These are phyloP conservation scores for Myriosclerotinia scirpicola DNA, from an alignment of 2,329 filamentous ascomycete genomes.

Conservation along the genomic window DNA sequence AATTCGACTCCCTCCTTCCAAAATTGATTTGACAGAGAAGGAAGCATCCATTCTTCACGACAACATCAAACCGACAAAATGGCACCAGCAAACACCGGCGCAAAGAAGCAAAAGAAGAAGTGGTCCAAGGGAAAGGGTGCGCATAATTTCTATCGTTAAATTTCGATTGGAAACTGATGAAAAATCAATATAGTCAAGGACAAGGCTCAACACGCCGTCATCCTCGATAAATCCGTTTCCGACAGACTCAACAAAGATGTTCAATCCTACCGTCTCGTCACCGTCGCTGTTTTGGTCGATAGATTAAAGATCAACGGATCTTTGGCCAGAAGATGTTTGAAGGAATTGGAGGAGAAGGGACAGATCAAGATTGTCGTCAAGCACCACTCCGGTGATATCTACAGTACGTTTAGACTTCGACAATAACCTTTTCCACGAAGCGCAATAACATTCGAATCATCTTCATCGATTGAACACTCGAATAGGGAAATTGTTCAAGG, in stretches of 20 bases:
- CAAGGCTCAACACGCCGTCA: slow-evolving; percentile 99
- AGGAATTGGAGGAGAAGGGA: slow-evolving; percentile 95
- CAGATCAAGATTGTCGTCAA: slow-evolving; percentile 96
- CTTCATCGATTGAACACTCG: too few species aligned
- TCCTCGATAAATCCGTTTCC: slow-evolving; percentile 95
- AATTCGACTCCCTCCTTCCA: slow-evolving; percentile 23
- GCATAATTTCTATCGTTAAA: slow-evolving; percentile 34
- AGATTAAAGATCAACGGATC: slow-evolving; percentile 99
- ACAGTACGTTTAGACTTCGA: slow-evolving; percentile 61
- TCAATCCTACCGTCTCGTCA: slow-evolving; percentile 99
- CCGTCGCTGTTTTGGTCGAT: slow-evolving; percentile 97
- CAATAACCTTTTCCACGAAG: not conserved
- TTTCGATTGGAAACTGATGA: slow-evolving; percentile 15
- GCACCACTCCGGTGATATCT: slow-evolving; percentile 98
- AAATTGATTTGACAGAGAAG: slow-evolving; percentile 15
- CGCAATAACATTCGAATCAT: not conserved
- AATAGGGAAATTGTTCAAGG: not conserved
- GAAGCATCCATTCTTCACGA: slow-evolving; percentile 20
- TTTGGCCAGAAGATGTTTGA: slow-evolving; percentile 83
- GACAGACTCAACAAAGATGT: slow-evolving; percentile 99
- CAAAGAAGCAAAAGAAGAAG: slow-evolving; percentile 84
- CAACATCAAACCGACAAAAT: slow-evolving; percentile 28
- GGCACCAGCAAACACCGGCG: slow-evolving; percentile 60
- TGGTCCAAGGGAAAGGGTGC: slow-evolving; percentile 55
- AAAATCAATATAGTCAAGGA: slow-evolving; percentile 79